phyloP scores from a whole-genome alignment of 768 basidiomycete species.

The Amanita muscaria region DNA sequence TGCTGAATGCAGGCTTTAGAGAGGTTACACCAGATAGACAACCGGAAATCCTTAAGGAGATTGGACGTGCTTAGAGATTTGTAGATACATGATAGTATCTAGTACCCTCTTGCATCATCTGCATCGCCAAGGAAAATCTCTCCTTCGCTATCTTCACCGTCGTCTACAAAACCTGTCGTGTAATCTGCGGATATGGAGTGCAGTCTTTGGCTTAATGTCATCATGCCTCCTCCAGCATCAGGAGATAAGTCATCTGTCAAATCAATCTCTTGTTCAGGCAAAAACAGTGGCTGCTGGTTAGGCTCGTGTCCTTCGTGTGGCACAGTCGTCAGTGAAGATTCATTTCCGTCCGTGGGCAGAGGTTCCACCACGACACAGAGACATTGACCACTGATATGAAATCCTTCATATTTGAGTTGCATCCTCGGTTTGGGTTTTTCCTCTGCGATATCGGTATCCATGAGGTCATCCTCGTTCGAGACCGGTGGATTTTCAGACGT shows the following conservation, averaged over 20 bases:
- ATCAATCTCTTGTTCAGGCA: slow-evolving; percentile 46
- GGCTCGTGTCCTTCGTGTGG: neutral
- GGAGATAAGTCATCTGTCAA: slow-evolving; percentile 24
- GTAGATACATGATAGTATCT: slow-evolving; percentile 17
- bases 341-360: slow-evolving; percentile 43
- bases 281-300: slow-evolving; percentile 54
- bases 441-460: slow-evolving; percentile 25
- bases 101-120: slow-evolving; percentile 62
- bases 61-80: slow-evolving; percentile 53
- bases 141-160: slow-evolving; percentile 71
- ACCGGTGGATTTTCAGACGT: neutral
- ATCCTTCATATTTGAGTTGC: slow-evolving; percentile 60
- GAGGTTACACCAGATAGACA: slow-evolving; percentile 52
- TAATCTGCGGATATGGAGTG: slow-evolving; percentile 47
- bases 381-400: slow-evolving; percentile 61
- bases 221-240: slow-evolving; percentile 37
- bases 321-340: slow-evolving; percentile 15
- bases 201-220: slow-evolving; percentile 69
- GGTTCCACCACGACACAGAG: slow-evolving; percentile 82
- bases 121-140: slow-evolving; percentile 75
- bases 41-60: slow-evolving; percentile 67
- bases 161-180: slow-evolving; percentile 45
- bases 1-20: slow-evolving; percentile 70
- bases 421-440: slow-evolving; percentile 70
- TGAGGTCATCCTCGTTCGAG: neutral